Evolutionary conservation across 805 yeast genomes (phyloP).

Genomic region (Torulaspora microellipsoides): DNA sequence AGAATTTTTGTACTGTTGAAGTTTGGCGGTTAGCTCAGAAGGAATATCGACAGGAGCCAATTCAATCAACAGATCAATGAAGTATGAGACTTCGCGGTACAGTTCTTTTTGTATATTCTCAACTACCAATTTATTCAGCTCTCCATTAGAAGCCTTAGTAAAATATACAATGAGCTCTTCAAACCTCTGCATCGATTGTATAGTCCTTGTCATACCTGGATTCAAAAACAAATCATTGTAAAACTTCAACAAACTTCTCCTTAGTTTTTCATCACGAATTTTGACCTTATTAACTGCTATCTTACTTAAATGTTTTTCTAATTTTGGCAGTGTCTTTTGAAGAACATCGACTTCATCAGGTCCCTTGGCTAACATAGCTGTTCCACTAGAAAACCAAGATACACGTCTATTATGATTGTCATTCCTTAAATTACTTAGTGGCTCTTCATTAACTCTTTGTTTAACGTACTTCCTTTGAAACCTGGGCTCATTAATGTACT

Average conservation of each 20-base stretch:
- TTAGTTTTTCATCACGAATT: constrained; percentile 40
- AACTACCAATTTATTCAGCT: constrained; percentile 39
- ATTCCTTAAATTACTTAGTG: neutral
- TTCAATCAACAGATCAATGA: constrained; percentile 22
- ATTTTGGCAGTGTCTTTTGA: constrained; percentile 30
- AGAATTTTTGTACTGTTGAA: constrained; percentile 39
- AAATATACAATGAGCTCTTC: constrained; percentile 50
- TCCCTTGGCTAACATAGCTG: constrained; percentile 1
- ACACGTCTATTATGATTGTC: constrained; percentile 11
- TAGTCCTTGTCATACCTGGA: constrained; percentile 32
- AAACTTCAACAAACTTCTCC: constrained; percentile 56
- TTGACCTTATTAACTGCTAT: constrained; percentile 44
- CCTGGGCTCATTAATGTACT: constrained; percentile 60
- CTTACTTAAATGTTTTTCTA: constrained; percentile 41
- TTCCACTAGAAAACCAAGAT: constrained; percentile 12
- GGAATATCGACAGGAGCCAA: constrained; percentile 15
- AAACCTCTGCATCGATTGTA: constrained; percentile 34
- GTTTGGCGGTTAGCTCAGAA: constrained; percentile 34
- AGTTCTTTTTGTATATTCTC: constrained; percentile 25
- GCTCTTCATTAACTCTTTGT: constrained; percentile 2
- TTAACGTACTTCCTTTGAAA: constrained; percentile 37
- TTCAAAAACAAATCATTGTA: constrained; percentile 54
- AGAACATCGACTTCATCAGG: constrained; percentile 36
- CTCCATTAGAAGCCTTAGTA: constrained; percentile 50
- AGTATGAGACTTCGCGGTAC: constrained; percentile 23